Base-by-base conservation (phyloP, 2,329 filamentous ascomycete species). In the Beauveria varroae region DNA sequence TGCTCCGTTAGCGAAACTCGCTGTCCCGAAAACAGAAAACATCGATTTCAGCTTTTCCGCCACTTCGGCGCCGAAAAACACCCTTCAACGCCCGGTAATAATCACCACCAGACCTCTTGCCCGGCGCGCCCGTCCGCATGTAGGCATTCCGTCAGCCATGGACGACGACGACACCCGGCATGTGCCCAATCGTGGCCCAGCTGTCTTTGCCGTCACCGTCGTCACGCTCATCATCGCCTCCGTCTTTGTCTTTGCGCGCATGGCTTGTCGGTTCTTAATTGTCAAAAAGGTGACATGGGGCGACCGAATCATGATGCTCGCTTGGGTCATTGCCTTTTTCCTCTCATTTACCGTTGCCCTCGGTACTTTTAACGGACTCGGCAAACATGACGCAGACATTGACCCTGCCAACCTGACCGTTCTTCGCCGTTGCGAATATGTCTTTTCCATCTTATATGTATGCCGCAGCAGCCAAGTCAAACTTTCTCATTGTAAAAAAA, bases 221-320 rank as follows among this genome's bases (percentile, higher is more conserved):
- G 77, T 81, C 22, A 90, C 88, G 57, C 81, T 93, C 64, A 81
- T 81, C 24, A 72, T 93, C 57, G 86, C 90, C 57, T 88, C 88
- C 44, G 69, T 89, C 60, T 93, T 96, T 70, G 90, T 96, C 66
- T 79, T 80, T 47, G 81, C 90, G 41, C 86, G 93, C 60, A 79
- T 96, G 66, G 75, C 90, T 47, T 91, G 89, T 63, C 84, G 92
- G 30, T 79, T 84, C 55, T 84, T 82, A 52, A 87, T 97, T 55
- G 87, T 96, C 61, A 85, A 84, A 66, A 86, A 82, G 60, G 75
- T 91, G 57, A 86, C 82, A 60, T 83, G 84, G 78, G 91, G 96
- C 74, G 93, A 96, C 78, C 89, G 87, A 73, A 84, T 90, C 67
- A 95, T 96, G 73, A 73, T 91, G 12, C 66, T 90, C 46, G 91